phyloP scores from a whole-genome alignment of 441 rosid species.

The Manihot esculenta region DNA sequence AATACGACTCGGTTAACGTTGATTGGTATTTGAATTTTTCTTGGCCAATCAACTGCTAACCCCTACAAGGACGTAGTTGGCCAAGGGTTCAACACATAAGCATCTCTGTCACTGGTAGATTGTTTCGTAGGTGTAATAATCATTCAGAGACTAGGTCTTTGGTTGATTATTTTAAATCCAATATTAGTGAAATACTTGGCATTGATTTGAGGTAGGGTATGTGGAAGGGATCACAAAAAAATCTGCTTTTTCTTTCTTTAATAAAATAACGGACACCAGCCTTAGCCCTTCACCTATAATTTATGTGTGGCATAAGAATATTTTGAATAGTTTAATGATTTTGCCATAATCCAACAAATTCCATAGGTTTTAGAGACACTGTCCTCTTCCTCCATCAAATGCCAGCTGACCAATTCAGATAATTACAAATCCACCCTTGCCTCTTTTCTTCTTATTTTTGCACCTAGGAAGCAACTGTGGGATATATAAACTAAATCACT shows the following conservation, averaged over 20 bases:
- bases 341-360: not conserved
- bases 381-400: not conserved
- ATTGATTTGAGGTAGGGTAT: not conserved
- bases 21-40: too few species aligned
- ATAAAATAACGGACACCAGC: not conserved
- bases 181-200: not conserved
- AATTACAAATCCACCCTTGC: not conserved
- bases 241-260: not conserved
- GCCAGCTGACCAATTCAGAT: not conserved
- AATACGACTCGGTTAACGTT: too few species aligned
- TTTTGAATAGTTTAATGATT: conserved; percentile 17
- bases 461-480: too few species aligned
- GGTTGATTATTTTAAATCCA: not conserved
- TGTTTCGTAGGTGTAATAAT: not conserved
- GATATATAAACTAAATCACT: too few species aligned
- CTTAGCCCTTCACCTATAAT: not conserved
- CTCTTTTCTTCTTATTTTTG: not conserved
- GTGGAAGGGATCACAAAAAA: not conserved
- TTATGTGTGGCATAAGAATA: not conserved
- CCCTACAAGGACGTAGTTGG: not conserved
- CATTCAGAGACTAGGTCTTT: not conserved
- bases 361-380: not conserved
- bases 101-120: not conserved
- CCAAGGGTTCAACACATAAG: conserved; percentile 2
- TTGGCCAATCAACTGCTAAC: not conserved